Percentiles rank a stretch among this genome's conserved stretches.
Conservation (phyloP, 2,329 filamentous ascomycete genomes). For the Pyricularia grisea region DNA sequence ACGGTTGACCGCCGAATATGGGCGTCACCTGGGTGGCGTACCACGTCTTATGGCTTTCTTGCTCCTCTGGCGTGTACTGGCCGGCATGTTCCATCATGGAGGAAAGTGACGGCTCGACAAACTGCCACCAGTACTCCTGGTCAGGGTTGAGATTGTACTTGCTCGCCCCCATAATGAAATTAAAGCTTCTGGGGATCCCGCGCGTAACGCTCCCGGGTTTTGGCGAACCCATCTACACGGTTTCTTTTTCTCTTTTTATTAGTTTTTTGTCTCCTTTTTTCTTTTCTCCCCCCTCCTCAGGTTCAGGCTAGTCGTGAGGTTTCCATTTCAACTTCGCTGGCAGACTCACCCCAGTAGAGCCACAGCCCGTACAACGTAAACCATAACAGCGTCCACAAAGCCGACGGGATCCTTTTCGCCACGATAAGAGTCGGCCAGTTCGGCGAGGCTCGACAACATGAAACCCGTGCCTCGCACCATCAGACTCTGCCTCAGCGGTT, state of each 20-base stretch:
- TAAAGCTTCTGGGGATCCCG: neutral
- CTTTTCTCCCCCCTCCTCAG: no score
- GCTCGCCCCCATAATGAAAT: neutral
- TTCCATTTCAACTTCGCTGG: no score
- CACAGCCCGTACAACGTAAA: neutral
- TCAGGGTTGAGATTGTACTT: neutral
- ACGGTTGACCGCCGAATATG: neutral
- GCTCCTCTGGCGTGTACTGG: neutral
- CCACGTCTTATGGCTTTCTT: neutral
- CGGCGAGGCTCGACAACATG: neutral
- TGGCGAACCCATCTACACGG: neutral
- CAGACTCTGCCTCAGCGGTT: neutral
- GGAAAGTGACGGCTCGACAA: neutral
- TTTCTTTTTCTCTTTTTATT: neutral
- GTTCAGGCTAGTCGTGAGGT: no score
- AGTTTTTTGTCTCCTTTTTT: neutral
- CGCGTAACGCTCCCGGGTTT: neutral
- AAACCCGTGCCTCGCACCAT: neutral
- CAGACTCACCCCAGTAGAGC: neutral
- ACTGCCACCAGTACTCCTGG: neutral
- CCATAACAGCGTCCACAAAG: neutral
- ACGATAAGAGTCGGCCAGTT: neutral
- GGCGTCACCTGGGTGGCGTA: neutral
- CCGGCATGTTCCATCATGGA: neutral
- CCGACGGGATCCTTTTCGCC: neutral